phyloP scores from a whole-genome alignment of 2,329 filamentous ascomycete genomes.

The Scleromitrula shiraiana region DNA sequence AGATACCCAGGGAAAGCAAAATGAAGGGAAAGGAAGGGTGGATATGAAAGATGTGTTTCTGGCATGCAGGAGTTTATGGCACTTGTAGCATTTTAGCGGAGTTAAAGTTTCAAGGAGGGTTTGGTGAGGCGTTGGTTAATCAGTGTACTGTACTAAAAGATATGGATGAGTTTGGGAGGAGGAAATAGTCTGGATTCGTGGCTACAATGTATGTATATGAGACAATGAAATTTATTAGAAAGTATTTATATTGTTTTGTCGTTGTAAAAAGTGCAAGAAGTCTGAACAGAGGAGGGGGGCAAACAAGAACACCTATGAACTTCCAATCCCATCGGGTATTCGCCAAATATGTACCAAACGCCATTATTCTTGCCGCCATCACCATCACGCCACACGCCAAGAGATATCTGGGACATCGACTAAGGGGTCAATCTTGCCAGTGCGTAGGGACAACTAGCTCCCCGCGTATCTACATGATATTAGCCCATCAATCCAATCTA shows the following conservation, averaged over 20 bases:
- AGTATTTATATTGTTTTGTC: too few relatives aligned
- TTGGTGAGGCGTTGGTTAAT: not conserved
- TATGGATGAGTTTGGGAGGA: not conserved
- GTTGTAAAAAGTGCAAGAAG: too few relatives aligned
- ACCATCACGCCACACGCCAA: too few relatives aligned
- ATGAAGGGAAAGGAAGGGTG: not conserved
- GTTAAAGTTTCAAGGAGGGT: not conserved
- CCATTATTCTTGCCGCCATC: too few relatives aligned
- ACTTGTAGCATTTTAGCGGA: not conserved
- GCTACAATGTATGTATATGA: too few relatives aligned
- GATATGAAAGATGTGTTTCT: not conserved
- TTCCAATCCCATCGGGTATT: too few relatives aligned
- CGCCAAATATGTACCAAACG: too few relatives aligned
- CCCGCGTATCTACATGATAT: not conserved
- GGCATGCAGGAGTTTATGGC: not conserved
- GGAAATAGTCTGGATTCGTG: not conserved
- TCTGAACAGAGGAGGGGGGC: too few relatives aligned
- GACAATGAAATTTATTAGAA: not conserved
- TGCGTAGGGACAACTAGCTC: not conserved
- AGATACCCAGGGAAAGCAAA: not conserved
- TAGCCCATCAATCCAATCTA: not conserved
- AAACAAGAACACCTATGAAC: too few relatives aligned
- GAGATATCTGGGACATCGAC: too few relatives aligned
- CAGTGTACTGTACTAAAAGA: not conserved
- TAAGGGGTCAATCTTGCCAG: slow-evolving; percentile 1